Conservation (phyloP, 805 yeast species). For the Saccharomyces eubayanus region DNA sequence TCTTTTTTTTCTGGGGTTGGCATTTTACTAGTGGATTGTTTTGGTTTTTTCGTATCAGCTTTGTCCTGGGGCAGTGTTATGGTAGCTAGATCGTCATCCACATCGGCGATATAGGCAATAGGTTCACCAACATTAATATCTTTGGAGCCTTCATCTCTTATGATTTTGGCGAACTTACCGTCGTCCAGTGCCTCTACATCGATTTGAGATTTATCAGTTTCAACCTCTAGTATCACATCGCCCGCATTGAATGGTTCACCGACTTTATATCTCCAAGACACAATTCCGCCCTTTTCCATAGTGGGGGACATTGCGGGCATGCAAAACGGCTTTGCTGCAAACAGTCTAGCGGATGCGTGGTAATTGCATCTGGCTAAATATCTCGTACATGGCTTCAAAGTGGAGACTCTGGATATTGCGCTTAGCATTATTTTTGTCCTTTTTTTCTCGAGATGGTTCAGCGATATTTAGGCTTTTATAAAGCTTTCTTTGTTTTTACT, state of each 20-base stretch:
- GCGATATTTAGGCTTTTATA: not conserved
- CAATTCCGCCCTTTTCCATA: conserved; percentile 91
- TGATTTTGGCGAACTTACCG: conserved; percentile 76
- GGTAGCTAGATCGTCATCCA: conserved; percentile 67
- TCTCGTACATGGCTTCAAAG: not conserved
- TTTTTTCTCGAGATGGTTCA: not conserved
- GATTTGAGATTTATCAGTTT: conserved; percentile 76
- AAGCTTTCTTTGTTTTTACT: not conserved
- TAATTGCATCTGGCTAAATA: conserved; percentile 13
- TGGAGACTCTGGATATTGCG: not conserved
- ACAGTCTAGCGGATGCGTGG: conserved; percentile 17
- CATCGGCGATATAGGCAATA: conserved; percentile 84
- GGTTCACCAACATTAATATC: conserved; percentile 81
- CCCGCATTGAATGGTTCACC: conserved; percentile 73
- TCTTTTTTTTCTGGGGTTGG: conserved; percentile 2
- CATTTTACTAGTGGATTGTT: conserved; percentile 7
- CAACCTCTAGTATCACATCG: conserved; percentile 74
- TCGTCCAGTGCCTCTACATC: conserved; percentile 89
- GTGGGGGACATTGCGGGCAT: conserved; percentile 99
- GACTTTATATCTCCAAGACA: conserved; percentile 77
- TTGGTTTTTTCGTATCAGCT: conserved; percentile 1
- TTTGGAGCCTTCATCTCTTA: conserved; percentile 59
- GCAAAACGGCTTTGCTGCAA: conserved; percentile 43
- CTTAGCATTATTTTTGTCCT: not conserved
- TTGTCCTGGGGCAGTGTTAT: conserved; percentile 48